Conservation (phyloP, 768 basidiomycete species). For the Rhizopogon vesiculosus region DNA sequence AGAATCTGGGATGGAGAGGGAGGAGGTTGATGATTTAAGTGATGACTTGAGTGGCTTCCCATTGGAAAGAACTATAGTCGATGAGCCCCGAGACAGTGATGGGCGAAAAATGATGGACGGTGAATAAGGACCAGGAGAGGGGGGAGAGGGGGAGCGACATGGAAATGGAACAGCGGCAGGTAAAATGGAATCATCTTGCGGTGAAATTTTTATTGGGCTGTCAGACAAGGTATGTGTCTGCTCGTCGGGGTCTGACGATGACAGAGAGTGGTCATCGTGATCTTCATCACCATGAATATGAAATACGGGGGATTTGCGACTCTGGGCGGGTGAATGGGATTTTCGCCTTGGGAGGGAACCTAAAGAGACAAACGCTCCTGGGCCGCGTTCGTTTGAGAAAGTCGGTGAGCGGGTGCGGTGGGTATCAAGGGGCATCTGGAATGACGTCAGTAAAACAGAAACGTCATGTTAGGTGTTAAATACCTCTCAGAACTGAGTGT, state of each 20-base stretch:
- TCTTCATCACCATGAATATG: conserved; percentile 19
- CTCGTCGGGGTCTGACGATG: conserved; percentile 14
- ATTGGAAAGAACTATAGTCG: conserved; percentile 52
- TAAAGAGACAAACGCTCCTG: conserved; percentile 47
- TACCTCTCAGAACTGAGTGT: not conserved
- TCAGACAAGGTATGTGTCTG: not conserved
- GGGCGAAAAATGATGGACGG: conserved; percentile 4
- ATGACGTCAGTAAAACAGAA: not conserved
- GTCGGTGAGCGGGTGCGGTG: conserved; percentile 11
- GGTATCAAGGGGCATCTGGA: conserved; percentile 11
- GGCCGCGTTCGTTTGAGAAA: conserved; percentile 36
- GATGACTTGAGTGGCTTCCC: conserved; percentile 87
- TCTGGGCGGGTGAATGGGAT: conserved; percentile 9
- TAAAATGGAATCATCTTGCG: conserved; percentile 14
- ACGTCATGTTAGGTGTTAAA: not conserved
- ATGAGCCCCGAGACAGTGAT: conserved; percentile 29
- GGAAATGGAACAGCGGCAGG: conserved; percentile 38
- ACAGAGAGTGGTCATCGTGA: conserved; percentile 14
- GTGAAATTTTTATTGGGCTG: conserved; percentile 3
- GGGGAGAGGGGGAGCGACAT: conserved; percentile 21
- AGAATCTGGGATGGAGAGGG: conserved; percentile 7
- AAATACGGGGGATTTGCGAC: conserved; percentile 13
- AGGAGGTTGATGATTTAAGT: conserved; percentile 50
- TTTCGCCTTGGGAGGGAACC: conserved; percentile 40
- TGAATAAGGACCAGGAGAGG: conserved; percentile 5